These are phyloP conservation scores for Exophiala oligosperma DNA, from an alignment of 2,329 filamentous ascomycete genomes.

Conservation along the genomic window DNA sequence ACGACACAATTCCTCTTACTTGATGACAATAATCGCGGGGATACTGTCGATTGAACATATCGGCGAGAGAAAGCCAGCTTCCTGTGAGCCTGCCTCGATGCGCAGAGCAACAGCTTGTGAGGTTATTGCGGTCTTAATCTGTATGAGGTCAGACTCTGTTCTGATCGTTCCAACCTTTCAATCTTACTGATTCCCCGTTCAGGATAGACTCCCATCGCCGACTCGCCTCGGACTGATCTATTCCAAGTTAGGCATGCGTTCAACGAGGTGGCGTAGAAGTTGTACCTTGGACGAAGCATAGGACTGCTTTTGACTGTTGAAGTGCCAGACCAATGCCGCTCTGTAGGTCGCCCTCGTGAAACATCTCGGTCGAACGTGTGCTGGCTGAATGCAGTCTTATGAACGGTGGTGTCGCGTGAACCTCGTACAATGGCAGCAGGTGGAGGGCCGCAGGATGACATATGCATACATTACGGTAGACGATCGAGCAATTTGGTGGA, in stretches of 20 bases:
- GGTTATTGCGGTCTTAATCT: slow-evolving; percentile 41
- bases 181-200: slow-evolving; percentile 49
- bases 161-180: too few species aligned
- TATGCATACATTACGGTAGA: neutral
- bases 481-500: neutral
- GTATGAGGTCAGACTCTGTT: neutral
- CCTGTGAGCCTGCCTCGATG: slow-evolving; percentile 70
- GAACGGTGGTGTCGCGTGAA: neutral
- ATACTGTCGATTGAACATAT: slow-evolving; percentile 77
- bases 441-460: neutral
- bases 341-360: slow-evolving; percentile 77
- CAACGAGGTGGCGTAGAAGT: neutral
- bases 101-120: slow-evolving; percentile 69
- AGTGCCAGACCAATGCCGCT: slow-evolving; percentile 77
- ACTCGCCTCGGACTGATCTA: slow-evolving; percentile 71
- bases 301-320: slow-evolving; percentile 71
- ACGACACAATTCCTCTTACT: slow-evolving; percentile 47
- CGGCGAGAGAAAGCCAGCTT: slow-evolving; percentile 77
- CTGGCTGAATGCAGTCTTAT: neutral
- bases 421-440: neutral
- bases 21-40: slow-evolving; percentile 79
- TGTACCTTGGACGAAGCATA: slow-evolving; percentile 80
- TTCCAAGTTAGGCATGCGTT: slow-evolving; percentile 8
- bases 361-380: slow-evolving; percentile 57
- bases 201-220: slow-evolving; percentile 63